Base-by-base conservation (phyloP, 1,139 yeast species). In the Pichia sp. region DNA sequence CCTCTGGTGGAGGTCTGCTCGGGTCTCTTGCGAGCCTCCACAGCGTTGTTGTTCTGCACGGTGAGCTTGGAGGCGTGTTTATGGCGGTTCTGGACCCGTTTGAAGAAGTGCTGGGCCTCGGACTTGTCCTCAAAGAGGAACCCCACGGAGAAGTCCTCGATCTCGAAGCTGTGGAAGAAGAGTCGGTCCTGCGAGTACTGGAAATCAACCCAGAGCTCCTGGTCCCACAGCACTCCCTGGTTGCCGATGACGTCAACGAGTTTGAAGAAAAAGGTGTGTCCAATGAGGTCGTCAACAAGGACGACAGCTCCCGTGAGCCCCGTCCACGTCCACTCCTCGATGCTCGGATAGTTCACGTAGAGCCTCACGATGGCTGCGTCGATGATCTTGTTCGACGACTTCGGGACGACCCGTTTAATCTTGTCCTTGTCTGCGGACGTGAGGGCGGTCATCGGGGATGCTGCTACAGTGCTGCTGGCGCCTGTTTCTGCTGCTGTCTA, bases 191-290 rank as follows among this genome's bases (percentile, higher is more conserved):
- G 98, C 67, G 87, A 81, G 71, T 93, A 93, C 61, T 85, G 86
- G 68, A 93, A 90, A 64, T 88, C 87, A 8, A 90, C 85, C 67
- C 89, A 93, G 50, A 93, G 72, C 69, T 93, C 99, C 70, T 93
- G 99, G 70, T 93, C 99, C 99, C 99, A 93, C 0, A 93, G 61
- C 1, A 93, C 96, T 19, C 98, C 98, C 45, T 88, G 75, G 59
- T 82, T 81, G 10, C 96, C 96, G 45, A 76, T 69, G 45, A 93
- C 82, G 66, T 93, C 99, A 8, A 93, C 95, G 56, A 93, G 69
- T 68, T 93, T 93, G 52, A 93, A 76, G 70, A 90, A 93, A 68
- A 87, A 92, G 0, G 97, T 90, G 70, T 92, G 93, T 3, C 99
- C 98, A 8, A 93, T 97, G 26, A 87, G 73, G 71, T 93, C 99